Base-by-base conservation (phyloP, 2,329 filamentous ascomycete genomes). In the Cercospora sojina region DNA sequence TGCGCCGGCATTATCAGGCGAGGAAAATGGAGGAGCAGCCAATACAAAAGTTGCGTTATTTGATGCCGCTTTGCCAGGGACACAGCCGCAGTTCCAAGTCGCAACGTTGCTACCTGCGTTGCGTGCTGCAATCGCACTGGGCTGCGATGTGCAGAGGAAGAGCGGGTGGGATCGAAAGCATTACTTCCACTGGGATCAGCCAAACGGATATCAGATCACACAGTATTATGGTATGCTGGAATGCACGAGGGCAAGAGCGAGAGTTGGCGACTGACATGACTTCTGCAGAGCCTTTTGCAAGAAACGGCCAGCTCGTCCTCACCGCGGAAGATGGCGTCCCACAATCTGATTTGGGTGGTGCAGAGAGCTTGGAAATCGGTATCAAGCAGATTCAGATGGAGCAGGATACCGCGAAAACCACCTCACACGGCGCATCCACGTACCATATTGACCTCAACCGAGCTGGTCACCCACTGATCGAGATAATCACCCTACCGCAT, bases 161-260 rank as follows among this genome's bases (percentile, higher is more conserved):
- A 97, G 93, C 78, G 87, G 87, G 62, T 99, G 97, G 80, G 95
- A 99, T 79, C 86, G 95, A 70, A 99, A 99, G 78, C 95, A 99
- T 79, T 99, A 99, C 80, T 98, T 99, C 79, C 97, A 97, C 83
- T 96, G 95, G 87, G 95, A 99, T 78, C 95, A 99, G 79, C 95
- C 95, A 0, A 87, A 92, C 0, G 95, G 95, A 0, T 99, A 99
- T 79, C 95, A 99, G 79, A 96, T 99, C 69, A 99, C 95, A 1
- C 95, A 99, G 77, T 98, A 94, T 81, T 97, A 98, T 78, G 83
- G 84, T 82, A 75, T 25, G 67, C 31, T 49, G 10, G 5, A 9
- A 23, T 20, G 10, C 16, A 57, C 5, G 16, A 27, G 6, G 3
- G 18, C 41, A 67, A 18, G 65, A 57, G 49, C 41, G 16, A 27